Conservation (phyloP, 176 grass and related monocot species). For the Aegilops longissima region DNA sequence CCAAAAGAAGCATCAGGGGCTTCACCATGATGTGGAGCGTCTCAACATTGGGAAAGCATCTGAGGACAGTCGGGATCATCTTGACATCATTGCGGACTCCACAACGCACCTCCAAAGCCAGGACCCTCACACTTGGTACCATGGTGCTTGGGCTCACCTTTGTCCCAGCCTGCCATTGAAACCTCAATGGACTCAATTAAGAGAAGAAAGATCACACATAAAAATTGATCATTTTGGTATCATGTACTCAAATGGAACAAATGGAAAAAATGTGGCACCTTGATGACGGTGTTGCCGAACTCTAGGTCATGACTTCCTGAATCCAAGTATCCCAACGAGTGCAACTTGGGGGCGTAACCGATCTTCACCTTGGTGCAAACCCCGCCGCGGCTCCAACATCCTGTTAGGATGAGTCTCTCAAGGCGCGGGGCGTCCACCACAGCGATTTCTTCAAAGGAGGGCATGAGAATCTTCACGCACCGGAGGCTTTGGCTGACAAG, state of each 20-base stretch:
- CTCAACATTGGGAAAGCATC: background rate
- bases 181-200: background rate
- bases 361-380: too few relatives aligned
- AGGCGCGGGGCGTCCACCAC: background rate
- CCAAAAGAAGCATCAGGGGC: background rate
- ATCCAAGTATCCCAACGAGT: too few relatives aligned
- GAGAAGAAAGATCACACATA: background rate
- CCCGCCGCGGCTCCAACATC: too few relatives aligned
- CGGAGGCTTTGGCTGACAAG: slow-evolving; percentile 1
- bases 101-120: background rate
- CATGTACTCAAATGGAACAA: too few relatives aligned
- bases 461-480: background rate
- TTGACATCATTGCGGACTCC: background rate
- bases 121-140: background rate
- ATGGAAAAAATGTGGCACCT: too few relatives aligned
- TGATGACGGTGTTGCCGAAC: too few relatives aligned
- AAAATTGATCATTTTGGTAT: background rate
- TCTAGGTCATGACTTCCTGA: too few relatives aligned
- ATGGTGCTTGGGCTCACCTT: slow-evolving; percentile 5
- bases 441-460: background rate
- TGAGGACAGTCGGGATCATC: background rate
- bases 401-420: background rate
- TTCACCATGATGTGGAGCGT: background rate
- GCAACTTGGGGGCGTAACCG: too few relatives aligned
- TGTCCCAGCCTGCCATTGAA: background rate